Evolutionary conservation across 2,329 filamentous ascomycete species (phyloP).

Genomic region (Diaporthe longicolla): DNA sequence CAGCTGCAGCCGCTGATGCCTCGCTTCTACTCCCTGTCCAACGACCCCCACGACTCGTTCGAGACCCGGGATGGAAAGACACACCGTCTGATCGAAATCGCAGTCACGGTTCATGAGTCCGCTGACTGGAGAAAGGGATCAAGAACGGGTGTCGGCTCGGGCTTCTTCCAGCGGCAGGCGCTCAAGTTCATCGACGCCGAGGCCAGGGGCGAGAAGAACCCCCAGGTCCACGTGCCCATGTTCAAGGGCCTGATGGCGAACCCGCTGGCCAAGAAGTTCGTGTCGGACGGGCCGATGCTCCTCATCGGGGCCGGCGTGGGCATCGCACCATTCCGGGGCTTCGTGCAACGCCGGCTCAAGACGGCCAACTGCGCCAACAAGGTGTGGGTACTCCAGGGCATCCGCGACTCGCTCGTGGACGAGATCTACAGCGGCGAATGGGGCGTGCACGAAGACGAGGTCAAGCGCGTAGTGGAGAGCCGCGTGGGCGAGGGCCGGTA

Average conservation of each 20-base stretch:
- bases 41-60: constrained; percentile 87
- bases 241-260: constrained; percentile 99
- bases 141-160: constrained; percentile 90
- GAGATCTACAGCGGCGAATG: constrained; percentile 98
- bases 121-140: constrained; percentile 80
- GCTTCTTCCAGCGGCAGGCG: constrained; percentile 92
- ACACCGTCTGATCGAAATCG: constrained; percentile 90
- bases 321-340: constrained; percentile 96
- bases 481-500: constrained; percentile 86
- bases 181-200: constrained; percentile 78
- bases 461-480: constrained; percentile 85
- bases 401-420: constrained; percentile 93
- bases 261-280: constrained; percentile 91
- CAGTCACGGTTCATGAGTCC: constrained; percentile 94
- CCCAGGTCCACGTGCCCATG: constrained; percentile 88
- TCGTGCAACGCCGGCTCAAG: constrained; percentile 93
- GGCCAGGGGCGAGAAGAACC: constrained; percentile 67
- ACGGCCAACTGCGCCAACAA: constrained; percentile 98
- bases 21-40: constrained; percentile 97
- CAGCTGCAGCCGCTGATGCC: constrained; percentile 92
- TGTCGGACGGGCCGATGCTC: constrained; percentile 95
- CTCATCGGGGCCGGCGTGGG: constrained; percentile 97
- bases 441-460: constrained; percentile 90
- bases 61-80: constrained; percentile 77
- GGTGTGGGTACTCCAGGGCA: constrained; percentile 95